Evolutionary conservation across 1,139 yeast genomes (phyloP).

Genomic region (Taphrina confusa): DNA sequence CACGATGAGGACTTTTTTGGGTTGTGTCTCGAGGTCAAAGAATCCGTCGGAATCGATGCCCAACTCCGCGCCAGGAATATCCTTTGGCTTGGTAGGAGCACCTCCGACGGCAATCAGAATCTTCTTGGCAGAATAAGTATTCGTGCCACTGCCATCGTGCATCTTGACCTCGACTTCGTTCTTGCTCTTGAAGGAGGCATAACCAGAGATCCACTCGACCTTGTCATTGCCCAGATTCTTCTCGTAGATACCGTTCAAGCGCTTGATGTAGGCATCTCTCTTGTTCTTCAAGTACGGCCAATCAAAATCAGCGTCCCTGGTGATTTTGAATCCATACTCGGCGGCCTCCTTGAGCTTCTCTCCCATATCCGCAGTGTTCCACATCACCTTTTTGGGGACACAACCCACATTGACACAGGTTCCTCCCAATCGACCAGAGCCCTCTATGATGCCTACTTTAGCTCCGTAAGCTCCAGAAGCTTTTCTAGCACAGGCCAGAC

Average conservation of each 20-base stretch:
- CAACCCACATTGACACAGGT: conserved; percentile 99
- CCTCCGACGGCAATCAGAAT: conserved; percentile 94
- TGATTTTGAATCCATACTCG: conserved; percentile 73
- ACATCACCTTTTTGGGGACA: conserved; percentile 98
- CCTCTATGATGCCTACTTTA: conserved; percentile 77
- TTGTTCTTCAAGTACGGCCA: conserved; percentile 80
- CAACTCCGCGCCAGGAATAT: conserved; percentile 74
- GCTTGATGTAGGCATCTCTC: conserved; percentile 84
- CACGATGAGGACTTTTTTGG: conserved; percentile 86
- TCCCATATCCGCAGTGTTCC: conserved; percentile 94
- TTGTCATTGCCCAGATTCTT: conserved; percentile 83
- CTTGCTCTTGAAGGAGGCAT: conserved; percentile 64
- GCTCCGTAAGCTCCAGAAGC: conserved; percentile 88
- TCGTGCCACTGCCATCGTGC: conserved; percentile 52
- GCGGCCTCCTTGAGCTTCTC: conserved; percentile 68
- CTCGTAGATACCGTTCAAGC: conserved; percentile 91
- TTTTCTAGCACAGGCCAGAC: conserved; percentile 95
- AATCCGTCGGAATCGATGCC: conserved; percentile 93
- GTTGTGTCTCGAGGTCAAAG: conserved; percentile 75
- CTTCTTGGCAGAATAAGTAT: conserved; percentile 74
- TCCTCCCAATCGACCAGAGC: conserved; percentile 78
- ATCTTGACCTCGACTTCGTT: conserved; percentile 74
- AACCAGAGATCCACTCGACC: conserved; percentile 84
- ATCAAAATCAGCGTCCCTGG: conserved; percentile 60
- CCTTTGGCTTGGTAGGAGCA: conserved; percentile 65